Percentiles rank a stretch among this genome's conserved stretches.
phyloP scores from a whole-genome alignment of 306 rosid genomes.

The Prunus kanzakura region DNA sequence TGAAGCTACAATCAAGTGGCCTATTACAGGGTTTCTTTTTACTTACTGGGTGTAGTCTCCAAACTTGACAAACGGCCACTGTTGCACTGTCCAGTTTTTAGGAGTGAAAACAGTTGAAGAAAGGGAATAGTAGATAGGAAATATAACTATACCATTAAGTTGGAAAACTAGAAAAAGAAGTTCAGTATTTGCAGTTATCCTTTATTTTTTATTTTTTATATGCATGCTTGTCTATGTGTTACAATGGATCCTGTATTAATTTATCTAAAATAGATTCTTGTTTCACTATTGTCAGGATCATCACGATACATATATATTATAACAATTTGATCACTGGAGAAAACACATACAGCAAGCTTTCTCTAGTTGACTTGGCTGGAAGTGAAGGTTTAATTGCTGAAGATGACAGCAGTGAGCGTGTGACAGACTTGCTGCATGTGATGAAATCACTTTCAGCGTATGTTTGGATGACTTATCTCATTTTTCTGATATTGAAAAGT shows the following conservation, averaged over 20 bases:
- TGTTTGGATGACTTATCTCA: constrained; percentile 31
- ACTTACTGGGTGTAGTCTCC: not conserved
- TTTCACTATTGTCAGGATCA: constrained; percentile 55
- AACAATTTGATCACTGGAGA: constrained; percentile 73
- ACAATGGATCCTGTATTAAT: constrained; percentile 23
- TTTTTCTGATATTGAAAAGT: not conserved
- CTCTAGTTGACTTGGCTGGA: constrained; percentile 93
- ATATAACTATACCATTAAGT: not conserved
- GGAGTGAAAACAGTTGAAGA: not conserved
- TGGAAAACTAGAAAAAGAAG: not conserved
- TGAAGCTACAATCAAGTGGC: constrained; percentile 1
- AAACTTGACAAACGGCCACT: not conserved
- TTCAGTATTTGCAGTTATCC: not conserved
- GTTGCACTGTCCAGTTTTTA: not conserved
- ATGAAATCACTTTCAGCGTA: constrained; percentile 99
- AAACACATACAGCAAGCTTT: constrained; percentile 82
- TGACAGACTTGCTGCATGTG: constrained; percentile 93
- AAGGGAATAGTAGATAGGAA: not conserved
- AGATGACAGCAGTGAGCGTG: constrained; percentile 82
- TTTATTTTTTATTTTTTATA: no score
- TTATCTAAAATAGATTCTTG: constrained; percentile 28
- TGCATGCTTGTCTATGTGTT: constrained; percentile 9
- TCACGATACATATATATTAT: constrained; percentile 68
- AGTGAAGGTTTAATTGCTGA: constrained; percentile 88
- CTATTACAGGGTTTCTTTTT: not conserved